Conservation (phyloP, 139 green algal genomes). For the Pseudopediastrum boryanum region DNA sequence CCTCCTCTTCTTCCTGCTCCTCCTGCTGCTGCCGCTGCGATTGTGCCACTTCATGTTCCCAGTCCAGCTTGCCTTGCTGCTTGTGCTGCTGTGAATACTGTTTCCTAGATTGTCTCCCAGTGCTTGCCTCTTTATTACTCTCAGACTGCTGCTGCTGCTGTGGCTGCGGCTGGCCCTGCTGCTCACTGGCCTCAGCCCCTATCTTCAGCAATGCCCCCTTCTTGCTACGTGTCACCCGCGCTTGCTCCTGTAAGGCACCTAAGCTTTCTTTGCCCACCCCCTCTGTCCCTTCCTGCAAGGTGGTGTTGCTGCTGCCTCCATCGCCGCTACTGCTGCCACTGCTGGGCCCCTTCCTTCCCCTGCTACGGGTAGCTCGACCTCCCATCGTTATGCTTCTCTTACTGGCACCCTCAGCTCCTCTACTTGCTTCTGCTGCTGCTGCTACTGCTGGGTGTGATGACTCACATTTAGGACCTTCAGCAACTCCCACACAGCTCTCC, state of each 20-base stretch:
- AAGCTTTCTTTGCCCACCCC: neutral
- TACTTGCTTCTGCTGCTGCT: neutral
- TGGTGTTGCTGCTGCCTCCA: neutral
- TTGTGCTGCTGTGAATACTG: neutral
- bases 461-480: neutral
- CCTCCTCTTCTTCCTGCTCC: conserved; percentile 10
- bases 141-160: neutral
- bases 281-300: neutral
- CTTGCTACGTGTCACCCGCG: neutral
- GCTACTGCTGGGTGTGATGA: neutral
- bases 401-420: neutral
- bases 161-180: neutral
- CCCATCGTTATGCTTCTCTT: neutral
- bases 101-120: neutral
- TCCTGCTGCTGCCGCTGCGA: no score
- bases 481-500: neutral
- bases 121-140: no score
- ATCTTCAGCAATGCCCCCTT: no score
- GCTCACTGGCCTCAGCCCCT: no score
- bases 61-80: neutral
- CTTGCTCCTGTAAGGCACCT: no score
- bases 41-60: neutral
- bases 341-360: neutral
- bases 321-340: neutral
- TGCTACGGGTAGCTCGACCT: neutral